phyloP scores from a whole-genome alignment of 2,329 filamentous ascomycete species.

The Lachnellula suecica region DNA sequence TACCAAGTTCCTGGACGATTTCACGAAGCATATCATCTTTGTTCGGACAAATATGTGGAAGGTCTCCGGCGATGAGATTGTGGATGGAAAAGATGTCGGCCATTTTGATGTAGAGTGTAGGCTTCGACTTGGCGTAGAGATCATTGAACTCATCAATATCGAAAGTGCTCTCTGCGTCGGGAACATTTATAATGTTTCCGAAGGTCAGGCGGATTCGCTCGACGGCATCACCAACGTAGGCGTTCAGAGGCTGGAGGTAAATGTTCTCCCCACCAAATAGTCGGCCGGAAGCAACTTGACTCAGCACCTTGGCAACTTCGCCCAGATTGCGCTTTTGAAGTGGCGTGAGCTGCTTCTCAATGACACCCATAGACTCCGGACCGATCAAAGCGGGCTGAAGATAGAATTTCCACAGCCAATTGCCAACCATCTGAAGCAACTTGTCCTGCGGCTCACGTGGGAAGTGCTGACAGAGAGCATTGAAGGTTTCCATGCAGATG shows the following conservation, averaged over 20 bases:
- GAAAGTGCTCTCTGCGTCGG: conserved; percentile 86
- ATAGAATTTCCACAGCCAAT: conserved; percentile 95
- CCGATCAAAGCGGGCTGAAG: conserved; percentile 85
- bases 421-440: conserved; percentile 78
- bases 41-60: conserved; percentile 72
- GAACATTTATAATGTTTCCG: conserved; percentile 75
- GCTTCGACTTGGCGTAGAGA: conserved; percentile 92
- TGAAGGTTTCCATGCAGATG: conserved; percentile 81
- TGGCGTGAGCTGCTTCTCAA: conserved; percentile 85
- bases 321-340: conserved; percentile 89
- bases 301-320: conserved; percentile 88
- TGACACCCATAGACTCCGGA: conserved; percentile 89
- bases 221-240: conserved; percentile 83
- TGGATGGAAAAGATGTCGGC: conserved; percentile 96
- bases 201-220: conserved; percentile 76
- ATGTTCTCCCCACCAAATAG: conserved; percentile 93
- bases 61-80: conserved; percentile 77
- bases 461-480: conserved; percentile 75
- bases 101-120: conserved; percentile 99
- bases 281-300: conserved; percentile 84
- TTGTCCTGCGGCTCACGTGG: conserved; percentile 74
- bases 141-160: conserved; percentile 99
- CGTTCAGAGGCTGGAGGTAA: conserved; percentile 92
- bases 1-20: conserved; percentile 89
- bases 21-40: conserved; percentile 88